A percentile compares a stretch with the other conserved stretches of the same genome.
phyloP scores from a whole-genome alignment of 1,284 basidiomycete genomes.

The Sporisorium graminicola region DNA sequence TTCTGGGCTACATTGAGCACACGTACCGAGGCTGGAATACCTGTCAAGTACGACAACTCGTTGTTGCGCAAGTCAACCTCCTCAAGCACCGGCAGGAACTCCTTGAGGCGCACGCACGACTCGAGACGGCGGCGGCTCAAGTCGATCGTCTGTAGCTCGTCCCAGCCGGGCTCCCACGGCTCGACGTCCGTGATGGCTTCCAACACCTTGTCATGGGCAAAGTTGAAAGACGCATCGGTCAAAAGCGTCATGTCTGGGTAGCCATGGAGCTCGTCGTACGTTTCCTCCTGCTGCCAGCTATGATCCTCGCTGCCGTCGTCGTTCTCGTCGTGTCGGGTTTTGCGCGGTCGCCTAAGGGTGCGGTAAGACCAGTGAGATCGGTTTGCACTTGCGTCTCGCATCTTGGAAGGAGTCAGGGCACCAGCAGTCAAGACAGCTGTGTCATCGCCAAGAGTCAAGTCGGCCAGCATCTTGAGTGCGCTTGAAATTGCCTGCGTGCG shows the following conservation, averaged over 20 bases:
- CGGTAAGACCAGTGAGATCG: slow-evolving; percentile 49
- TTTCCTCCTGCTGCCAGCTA: slow-evolving; percentile 29
- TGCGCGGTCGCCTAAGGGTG: slow-evolving; percentile 39
- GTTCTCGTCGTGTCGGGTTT: slow-evolving; percentile 17
- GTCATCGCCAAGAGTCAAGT: slow-evolving; percentile 42
- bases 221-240: slow-evolving; percentile 90
- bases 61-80: slow-evolving; percentile 77
- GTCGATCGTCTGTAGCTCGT: slow-evolving; percentile 81
- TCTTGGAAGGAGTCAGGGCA: slow-evolving; percentile 18
- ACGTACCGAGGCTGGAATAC: slow-evolving; percentile 59
- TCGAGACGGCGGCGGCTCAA: slow-evolving; percentile 84
- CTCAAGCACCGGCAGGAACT: slow-evolving; percentile 89
- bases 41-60: slow-evolving; percentile 61
- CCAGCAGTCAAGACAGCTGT: slow-evolving; percentile 1
- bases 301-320: slow-evolving; percentile 13
- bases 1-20: slow-evolving; percentile 54
- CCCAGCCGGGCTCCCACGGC: slow-evolving; percentile 96
- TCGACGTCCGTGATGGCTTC: slow-evolving; percentile 94
- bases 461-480: slow-evolving; percentile 39
- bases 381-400: slow-evolving; percentile 25
- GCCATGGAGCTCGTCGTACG: slow-evolving; percentile 50
- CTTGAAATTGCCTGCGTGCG: slow-evolving; percentile 41
- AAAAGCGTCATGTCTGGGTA: slow-evolving; percentile 71
- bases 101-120: slow-evolving; percentile 89
- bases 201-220: slow-evolving; percentile 89